Evolutionary conservation across 805 yeast genomes (phyloP), one percentile per base, ranked within the genome.

Genomic region (Metschnikowia proteae): DNA sequence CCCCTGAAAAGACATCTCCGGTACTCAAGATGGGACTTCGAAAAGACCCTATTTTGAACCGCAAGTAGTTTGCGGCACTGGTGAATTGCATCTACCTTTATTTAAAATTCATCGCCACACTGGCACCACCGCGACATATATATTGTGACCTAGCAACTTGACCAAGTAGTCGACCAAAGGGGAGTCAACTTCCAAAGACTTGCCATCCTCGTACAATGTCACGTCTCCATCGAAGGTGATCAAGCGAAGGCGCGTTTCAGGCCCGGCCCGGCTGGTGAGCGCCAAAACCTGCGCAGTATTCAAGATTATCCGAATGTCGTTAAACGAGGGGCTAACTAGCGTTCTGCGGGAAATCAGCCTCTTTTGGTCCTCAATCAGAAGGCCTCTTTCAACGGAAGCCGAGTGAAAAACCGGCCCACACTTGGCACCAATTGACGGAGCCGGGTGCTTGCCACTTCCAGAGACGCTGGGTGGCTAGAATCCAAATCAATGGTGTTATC

Each of bases 141-240:
- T 73, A 43, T 81, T 82, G 47, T 77, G 71, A 25, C 73, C 63
- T 39, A 92, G 71, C 49, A 94, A 66, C n/a, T 68, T 68, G 30
- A 91, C 57, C 45, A 92, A 63, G 38, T 81, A 72, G 0, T 75
- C 70, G 10, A 91, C 78, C 2, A 92, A 80, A 0, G 84, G 83
- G 28, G 86, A 84, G 48, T 78, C 79, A 6, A 65, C 61, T 3
- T 71, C 77, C 34, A 92, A 72, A n/a, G 84, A 82, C 54, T 81
- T 76, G 4, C 99, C 99, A 67, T 92, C 99, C 35, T 90, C 96
- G 65, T 92, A 92, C 40, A 86, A 64, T 0, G 99, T 94, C n/a
- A 94, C 96, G 68, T 92, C 99, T 33, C 99, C 99, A 72, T 92
- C 99, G 62, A 92, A 92, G 0, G 99, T 92, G 28, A 92, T 82